These are phyloP conservation scores for Orbilia quercus DNA, from an alignment of 2,329 filamentous ascomycete genomes.

Conservation along the genomic window DNA sequence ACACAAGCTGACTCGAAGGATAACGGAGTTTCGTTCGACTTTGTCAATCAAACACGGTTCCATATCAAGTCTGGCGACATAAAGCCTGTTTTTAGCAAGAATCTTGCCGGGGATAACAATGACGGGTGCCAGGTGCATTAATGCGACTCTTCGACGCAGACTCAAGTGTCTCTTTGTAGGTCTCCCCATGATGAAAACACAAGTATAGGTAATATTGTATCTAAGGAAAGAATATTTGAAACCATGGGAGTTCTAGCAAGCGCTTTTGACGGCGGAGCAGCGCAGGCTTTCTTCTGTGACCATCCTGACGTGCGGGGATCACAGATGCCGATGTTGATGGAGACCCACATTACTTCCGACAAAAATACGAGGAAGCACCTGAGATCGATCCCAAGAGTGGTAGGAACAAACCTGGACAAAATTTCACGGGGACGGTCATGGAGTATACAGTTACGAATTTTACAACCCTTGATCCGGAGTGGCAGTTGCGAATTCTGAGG, in stretches of 20 bases:
- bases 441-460: background rate
- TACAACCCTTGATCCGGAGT: background rate
- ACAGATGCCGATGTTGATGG: too few relatives aligned
- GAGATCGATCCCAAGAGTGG: too few relatives aligned
- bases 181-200: background rate
- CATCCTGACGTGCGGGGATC: too few relatives aligned
- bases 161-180: background rate
- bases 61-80: background rate
- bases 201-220: background rate
- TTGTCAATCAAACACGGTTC: background rate
- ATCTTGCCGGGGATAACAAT: background rate
- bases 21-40: background rate
- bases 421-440: background rate
- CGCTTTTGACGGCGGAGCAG: background rate
- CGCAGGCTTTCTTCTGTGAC: background rate
- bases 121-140: background rate
- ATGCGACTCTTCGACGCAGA: background rate
- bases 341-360: too few relatives aligned
- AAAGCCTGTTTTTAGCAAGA: background rate
- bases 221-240: background rate
- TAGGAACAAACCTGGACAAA: too few relatives aligned
- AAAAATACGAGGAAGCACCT: too few relatives aligned
- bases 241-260: background rate
- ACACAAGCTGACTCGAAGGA: too few relatives aligned
- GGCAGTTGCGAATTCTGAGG: background rate